Evolutionary conservation across 345 rosid species (phyloP), one percentile per base, ranked within the genome.

Genomic region (Eucalyptus camaldulensis): DNA sequence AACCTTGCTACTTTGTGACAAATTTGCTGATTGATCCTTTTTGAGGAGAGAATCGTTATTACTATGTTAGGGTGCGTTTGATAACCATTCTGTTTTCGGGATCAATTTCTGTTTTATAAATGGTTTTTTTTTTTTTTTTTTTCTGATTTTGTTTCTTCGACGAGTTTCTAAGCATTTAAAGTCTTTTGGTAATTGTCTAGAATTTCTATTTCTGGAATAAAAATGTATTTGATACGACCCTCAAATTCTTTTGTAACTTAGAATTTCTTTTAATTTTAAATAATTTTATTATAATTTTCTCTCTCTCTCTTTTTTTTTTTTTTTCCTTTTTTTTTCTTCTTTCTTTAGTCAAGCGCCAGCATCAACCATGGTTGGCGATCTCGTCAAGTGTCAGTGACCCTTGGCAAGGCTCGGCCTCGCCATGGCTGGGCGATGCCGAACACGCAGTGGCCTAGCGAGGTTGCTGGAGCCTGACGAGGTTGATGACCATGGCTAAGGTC

Each of bases 61-160:
- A 10, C 8, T 72, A 69, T 40, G 13, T 69, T 69, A 1, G 5
- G 5, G 1, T 19, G 10, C 25, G 0, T 53, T 53, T 19, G 10
- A 53, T 53, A 53, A 53, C 0, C 1, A 19, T 53, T 19, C 0
- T 19, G 0, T 53, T 53, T 0, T 0, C 10, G 0, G 0, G 10
- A 19, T 3, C 25, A 19, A 53, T 53, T 53, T 53, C 1, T 53
- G 0, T 53, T 3, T 53, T 8, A 53, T 8, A 53, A 53, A 53
- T 53, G 58, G 5, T 53, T 53, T 19, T n/a, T n/a, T n/a, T n/a
- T n/a, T n/a, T n/a, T n/a, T n/a, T n/a, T n/a, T n/a, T n/a, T 53
- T 53, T 7, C 0, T 7, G 0, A 19, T 53, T 53, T 0, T 53
- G 2, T 21, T 21, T 53, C 25, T 53, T 53, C 0, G 4, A 53